Conservation (phyloP, 352 stramenopile genomes). For the Phytopythium cucurbitacearum region DNA sequence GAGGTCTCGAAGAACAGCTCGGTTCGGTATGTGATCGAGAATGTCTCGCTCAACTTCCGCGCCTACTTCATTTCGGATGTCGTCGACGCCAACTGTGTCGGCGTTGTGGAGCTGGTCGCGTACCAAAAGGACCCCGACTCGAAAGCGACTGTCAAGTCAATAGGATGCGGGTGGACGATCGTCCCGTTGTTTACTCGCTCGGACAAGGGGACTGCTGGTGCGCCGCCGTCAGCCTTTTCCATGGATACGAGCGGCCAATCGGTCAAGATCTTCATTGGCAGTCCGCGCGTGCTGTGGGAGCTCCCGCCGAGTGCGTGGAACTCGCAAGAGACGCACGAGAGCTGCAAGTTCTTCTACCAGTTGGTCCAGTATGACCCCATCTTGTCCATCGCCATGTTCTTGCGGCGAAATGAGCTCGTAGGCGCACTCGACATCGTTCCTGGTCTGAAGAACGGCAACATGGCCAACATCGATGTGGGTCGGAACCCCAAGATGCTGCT, state of each 20-base stretch:
- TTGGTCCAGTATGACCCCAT: conserved; percentile 59
- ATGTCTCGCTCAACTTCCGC: conserved; percentile 53
- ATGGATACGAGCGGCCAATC: conserved; percentile 38
- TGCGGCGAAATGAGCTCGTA: conserved; percentile 88
- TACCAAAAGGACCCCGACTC: conserved; percentile 82
- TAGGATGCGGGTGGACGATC: conserved; percentile 91
- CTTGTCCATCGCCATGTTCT: conserved; percentile 41
- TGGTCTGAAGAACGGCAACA: conserved; percentile 63
- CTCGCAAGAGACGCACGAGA: conserved; percentile 41
- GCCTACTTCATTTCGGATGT: conserved; percentile 86
- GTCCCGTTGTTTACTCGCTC: conserved; percentile 81
- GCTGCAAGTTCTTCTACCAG: conserved; percentile 69
- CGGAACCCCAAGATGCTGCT: conserved; percentile 61
- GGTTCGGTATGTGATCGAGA: conserved; percentile 48
- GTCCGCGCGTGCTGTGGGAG: conserved; percentile 67
- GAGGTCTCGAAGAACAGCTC: conserved; percentile 37
- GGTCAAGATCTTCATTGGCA: conserved; percentile 68
- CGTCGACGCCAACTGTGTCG: conserved; percentile 87
- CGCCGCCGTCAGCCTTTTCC: conserved; percentile 21
- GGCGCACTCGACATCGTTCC: conserved; percentile 69
- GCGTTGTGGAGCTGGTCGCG: conserved; percentile 91
- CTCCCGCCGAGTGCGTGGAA: conserved; percentile 51
- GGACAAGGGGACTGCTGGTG: conserved; percentile 10
- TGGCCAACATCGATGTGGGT: conserved; percentile 63
- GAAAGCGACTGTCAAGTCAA: conserved; percentile 58